Conservation (phyloP, 208 protist genomes). For the Leptomonas pyrrhocoris region DNA sequence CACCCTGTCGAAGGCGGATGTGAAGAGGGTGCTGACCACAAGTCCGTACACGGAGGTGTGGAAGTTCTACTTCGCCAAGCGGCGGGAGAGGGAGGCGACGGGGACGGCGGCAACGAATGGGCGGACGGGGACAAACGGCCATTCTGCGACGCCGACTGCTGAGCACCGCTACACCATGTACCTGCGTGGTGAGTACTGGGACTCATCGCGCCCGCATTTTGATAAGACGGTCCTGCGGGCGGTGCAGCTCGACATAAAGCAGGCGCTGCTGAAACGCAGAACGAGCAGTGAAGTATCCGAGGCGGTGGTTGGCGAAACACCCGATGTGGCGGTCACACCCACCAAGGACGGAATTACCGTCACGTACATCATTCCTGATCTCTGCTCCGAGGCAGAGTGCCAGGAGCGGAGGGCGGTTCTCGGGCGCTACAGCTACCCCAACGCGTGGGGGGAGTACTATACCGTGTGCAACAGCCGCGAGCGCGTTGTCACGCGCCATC, state of each 20-base stretch:
- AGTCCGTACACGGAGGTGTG: slow-evolving; percentile 36
- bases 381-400: background rate
- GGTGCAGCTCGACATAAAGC: slow-evolving; percentile 19
- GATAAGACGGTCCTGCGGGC: slow-evolving; percentile 10
- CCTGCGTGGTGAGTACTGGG: slow-evolving; percentile 29
- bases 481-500: slow-evolving; percentile 36
- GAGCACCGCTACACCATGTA: slow-evolving; percentile 8
- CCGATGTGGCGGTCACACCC: background rate
- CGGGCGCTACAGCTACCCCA: slow-evolving; percentile 17
- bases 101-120: background rate
- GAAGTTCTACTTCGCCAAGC: slow-evolving; percentile 39
- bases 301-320: background rate
- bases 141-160: background rate
- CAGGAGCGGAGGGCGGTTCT: slow-evolving; percentile 26
- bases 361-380: slow-evolving; percentile 17
- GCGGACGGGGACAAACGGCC: background rate
- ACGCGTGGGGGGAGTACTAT: slow-evolving; percentile 36
- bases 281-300: slow-evolving; percentile 1
- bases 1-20: slow-evolving; percentile 21
- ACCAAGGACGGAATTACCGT: slow-evolving; percentile 25
- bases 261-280: slow-evolving; percentile 7
- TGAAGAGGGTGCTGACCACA: slow-evolving; percentile 24
- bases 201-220: background rate
- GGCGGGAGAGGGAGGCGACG: background rate
- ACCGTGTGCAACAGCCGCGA: background rate